Evolutionary conservation across 768 basidiomycete genomes (phyloP).

Genomic region (Galerina sulciceps): DNA sequence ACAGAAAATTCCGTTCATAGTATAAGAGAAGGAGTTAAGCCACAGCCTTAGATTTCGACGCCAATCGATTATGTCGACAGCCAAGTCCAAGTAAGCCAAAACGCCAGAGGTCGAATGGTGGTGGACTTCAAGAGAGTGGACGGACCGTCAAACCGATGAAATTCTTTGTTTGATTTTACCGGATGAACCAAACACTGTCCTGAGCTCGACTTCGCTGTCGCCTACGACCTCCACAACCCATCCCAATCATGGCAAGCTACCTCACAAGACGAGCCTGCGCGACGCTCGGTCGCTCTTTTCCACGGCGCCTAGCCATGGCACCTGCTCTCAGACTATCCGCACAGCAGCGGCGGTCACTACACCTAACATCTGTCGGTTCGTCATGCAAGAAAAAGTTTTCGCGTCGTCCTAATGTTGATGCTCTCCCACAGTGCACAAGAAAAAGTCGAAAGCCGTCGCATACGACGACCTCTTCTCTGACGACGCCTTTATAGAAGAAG

Average conservation of each 20-base stretch:
- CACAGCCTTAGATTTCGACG: too few relatives aligned
- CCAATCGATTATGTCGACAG: too few relatives aligned
- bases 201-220: too few relatives aligned
- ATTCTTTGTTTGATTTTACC: too few relatives aligned
- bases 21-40: too few relatives aligned
- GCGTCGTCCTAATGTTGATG: neutral
- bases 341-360: constrained; percentile 12
- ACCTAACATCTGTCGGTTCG: constrained; percentile 26
- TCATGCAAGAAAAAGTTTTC: constrained; percentile 10
- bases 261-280: constrained; percentile 14
- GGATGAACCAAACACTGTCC: too few relatives aligned
- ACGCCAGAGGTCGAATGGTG: too few relatives aligned
- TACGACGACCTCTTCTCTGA: constrained; percentile 37
- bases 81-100: too few relatives aligned
- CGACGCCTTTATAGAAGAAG: constrained; percentile 23
- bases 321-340: neutral
- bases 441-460: constrained; percentile 26
- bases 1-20: too few relatives aligned
- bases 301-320: neutral
- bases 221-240: neutral
- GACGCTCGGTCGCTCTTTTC: neutral
- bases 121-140: too few relatives aligned
- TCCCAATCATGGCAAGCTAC: constrained; percentile 13
- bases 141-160: too few relatives aligned
- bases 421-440: constrained; percentile 31